Conservation (phyloP, 257 asterid genomes). For the Solanum virginianum region DNA sequence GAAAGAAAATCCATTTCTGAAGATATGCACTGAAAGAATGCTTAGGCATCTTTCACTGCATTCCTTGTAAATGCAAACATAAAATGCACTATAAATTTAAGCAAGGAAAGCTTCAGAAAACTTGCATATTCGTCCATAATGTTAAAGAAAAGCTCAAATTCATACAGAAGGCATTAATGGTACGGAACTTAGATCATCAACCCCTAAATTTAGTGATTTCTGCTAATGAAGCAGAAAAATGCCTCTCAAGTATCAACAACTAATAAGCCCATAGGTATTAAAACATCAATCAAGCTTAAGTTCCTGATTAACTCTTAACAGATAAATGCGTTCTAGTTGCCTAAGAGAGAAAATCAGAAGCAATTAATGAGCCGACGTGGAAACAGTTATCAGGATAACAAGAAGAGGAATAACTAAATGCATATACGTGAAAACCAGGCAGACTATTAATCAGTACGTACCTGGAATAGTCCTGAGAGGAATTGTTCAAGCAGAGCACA, state of each 20-base stretch:
- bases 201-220: not conserved
- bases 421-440: not conserved
- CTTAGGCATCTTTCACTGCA: not conserved
- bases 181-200: not conserved
- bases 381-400: not conserved
- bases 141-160: not conserved
- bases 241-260: not conserved
- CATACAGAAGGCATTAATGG: not conserved
- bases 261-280: not conserved
- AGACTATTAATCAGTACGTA: not conserved
- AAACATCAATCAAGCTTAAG: not conserved
- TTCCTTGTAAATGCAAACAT: not conserved
- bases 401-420: not conserved
- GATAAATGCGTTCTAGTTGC: not conserved
- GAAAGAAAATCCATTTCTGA: not conserved
- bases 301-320: not conserved
- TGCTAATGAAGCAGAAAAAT: not conserved
- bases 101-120: not conserved
- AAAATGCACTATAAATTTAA: not conserved
- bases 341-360: not conserved
- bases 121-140: not conserved
- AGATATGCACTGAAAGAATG: not conserved
- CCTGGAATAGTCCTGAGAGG: constrained; percentile 46
- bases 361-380: not conserved
- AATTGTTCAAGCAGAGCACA: constrained; percentile 46